Base-by-base conservation (phyloP, 805 yeast species). In the Ogataea angusta region DNA sequence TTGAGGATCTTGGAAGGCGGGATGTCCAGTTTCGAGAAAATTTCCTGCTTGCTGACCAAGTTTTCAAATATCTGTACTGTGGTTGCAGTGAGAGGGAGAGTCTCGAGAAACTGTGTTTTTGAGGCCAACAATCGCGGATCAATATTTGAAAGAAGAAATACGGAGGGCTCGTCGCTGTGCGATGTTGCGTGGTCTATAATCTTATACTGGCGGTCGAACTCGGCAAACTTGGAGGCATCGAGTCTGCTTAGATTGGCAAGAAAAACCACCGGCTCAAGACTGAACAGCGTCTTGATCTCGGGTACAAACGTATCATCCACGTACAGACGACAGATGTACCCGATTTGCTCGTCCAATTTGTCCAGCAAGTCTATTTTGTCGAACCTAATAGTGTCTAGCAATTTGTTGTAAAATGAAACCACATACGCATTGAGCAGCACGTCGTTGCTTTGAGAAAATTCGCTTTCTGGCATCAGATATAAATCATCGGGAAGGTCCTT, bases 391-490 rank as follows among this genome's bases (percentile, higher is more conserved):
- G 34, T 21, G 14, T 46, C 40, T 23, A 65, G 31, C n/a, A 64
- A 24, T 17, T 54, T 54, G 22, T 48, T 48, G 46, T 66, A 68
- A 36, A 59, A 59, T 5, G 56, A 55, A 4, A 68, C 43, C 13
- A 53, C 42, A 34, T 57, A 57, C 3, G 63, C 42, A 28, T 51
- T 50, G 12, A 61, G 49, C 9, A 68, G 43, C 2, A 61, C 33
- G 40, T 68, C 73, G 26, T 57, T 53, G 5, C 53, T 47, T 1
- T 33, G 10, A 2, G 38, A 40, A 21, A 63, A 51, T 26, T 54
- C 60, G 1, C 46, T 36, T 9, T 47, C 45, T 0, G 54, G 15
- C 18, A 60, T 45, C 15, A 56, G 36, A 18, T 63, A 56, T 19
- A 66, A 33, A 0, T 52, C 47, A 2, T 42, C 37, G 2, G 67